Conservation (phyloP, 768 basidiomycete species). For the Tulasnella sp. region DNA sequence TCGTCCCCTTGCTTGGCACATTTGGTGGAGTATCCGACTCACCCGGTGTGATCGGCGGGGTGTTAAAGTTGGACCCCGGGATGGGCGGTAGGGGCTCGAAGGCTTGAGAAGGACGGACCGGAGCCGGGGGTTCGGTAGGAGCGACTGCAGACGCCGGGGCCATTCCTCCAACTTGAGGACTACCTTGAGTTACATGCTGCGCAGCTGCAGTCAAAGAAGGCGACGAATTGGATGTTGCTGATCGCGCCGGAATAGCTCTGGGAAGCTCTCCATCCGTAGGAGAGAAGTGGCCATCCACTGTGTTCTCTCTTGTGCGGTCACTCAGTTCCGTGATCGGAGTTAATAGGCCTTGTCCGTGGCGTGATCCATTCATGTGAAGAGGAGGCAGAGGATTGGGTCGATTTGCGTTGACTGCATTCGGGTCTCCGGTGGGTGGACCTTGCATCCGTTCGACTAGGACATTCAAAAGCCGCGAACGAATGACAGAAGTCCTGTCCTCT, state of each 20-base stretch:
- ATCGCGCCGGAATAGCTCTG: background rate
- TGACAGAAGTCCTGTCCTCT: constrained; percentile 64
- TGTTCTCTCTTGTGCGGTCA: constrained; percentile 14
- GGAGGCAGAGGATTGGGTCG: background rate
- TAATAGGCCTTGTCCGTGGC: constrained; percentile 5
- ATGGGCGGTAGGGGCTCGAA: constrained; percentile 11
- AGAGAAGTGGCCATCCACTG: constrained; percentile 13
- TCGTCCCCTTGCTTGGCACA: background rate
- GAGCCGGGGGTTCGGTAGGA: constrained; percentile 28
- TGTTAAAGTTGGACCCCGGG: background rate
- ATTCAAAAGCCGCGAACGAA: constrained; percentile 53
- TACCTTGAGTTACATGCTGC: background rate
- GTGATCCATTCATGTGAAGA: constrained; percentile 7
- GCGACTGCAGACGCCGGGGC: constrained; percentile 24
- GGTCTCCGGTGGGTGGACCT: constrained; percentile 25
- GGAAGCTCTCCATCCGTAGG: background rate
- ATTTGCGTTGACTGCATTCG: background rate
- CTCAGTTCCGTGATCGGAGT: constrained; percentile 17
- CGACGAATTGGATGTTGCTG: constrained; percentile 8
- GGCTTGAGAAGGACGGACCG: constrained; percentile 10
- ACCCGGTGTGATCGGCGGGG: constrained; percentile 1
- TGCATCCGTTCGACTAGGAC: constrained; percentile 61
- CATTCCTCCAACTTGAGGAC: background rate
- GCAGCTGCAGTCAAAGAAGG: background rate
- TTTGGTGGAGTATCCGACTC: background rate